phyloP scores from a whole-genome alignment of 176 grass and related monocot genomes.

The maize (Zea mays) region Zm-B73-REFERENCE-NAM-5.0 NC_050099.1:96818501-96819000 shows the following conservation, averaged over 20 bases:
- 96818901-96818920: neutral
- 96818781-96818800: constrained; percentile 13
- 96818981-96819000: too few relatives aligned
- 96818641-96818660: neutral
- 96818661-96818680: neutral
- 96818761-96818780: neutral
- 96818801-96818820: neutral
- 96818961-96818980: too few relatives aligned
- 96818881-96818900: neutral
- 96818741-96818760: constrained; percentile 5
- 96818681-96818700: constrained; percentile 8
- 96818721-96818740: neutral
- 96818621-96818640: constrained; percentile 4
- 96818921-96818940: too few relatives aligned
- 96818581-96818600: too few relatives aligned
- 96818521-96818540: constrained; percentile 97
- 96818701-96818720: neutral
- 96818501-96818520: constrained; percentile 83
- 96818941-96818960: too few relatives aligned
- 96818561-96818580: neutral
- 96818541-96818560: constrained; percentile 5
- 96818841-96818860: neutral
- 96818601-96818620: neutral
- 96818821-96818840: neutral
- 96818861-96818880: neutral